Conservation (phyloP, 345 rosid genomes). For the Rubroshorea leprosula region DNA sequence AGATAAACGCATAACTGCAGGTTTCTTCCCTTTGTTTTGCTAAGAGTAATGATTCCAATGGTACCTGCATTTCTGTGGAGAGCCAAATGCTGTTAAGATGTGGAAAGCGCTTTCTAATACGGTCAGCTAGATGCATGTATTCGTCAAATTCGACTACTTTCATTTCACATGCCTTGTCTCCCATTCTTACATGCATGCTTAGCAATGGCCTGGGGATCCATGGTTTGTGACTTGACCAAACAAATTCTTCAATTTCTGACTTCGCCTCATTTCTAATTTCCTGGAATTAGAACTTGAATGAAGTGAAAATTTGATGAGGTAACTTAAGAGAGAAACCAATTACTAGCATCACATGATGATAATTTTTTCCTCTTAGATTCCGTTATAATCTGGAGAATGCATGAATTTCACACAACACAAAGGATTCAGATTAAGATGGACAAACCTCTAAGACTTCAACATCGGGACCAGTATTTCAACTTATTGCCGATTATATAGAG, state of each 20-base stretch:
- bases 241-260: constrained; percentile 60
- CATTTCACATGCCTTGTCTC: constrained; percentile 98
- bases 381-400: too few species aligned
- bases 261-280: constrained; percentile 18
- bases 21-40: neutral
- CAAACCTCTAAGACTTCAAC: too few species aligned
- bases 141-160: constrained; percentile 60
- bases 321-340: too few species aligned
- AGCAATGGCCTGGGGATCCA: constrained; percentile 91
- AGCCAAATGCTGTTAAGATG: constrained; percentile 76
- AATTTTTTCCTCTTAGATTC: too few species aligned
- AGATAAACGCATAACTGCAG: neutral
- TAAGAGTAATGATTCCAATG: neutral
- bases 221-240: constrained; percentile 77
- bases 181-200: constrained; percentile 97
- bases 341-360: too few species aligned
- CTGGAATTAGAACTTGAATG: constrained; percentile 19
- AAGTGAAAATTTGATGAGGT: too few species aligned
- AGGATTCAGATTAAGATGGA: too few species aligned
- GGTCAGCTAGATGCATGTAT: constrained; percentile 64
- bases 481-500: too few species aligned
- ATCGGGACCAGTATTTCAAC: too few species aligned
- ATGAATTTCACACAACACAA: too few species aligned
- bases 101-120: constrained; percentile 55
- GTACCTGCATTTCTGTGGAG: constrained; percentile 93